These are phyloP conservation scores for Chlamydomonas sp. DNA, from an alignment of 139 green algal species.

Conservation along the genomic window DNA sequence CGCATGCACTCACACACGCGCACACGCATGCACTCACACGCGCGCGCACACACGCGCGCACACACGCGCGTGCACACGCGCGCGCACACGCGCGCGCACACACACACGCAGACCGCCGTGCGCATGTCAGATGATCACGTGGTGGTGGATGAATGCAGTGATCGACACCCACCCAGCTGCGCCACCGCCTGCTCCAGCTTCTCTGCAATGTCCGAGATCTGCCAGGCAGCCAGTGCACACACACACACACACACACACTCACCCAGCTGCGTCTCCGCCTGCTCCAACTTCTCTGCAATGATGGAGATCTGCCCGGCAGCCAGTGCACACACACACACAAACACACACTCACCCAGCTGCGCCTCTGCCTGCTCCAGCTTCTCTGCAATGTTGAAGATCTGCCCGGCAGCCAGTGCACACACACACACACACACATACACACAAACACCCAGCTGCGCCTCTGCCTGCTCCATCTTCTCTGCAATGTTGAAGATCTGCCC, in stretches of 20 bases:
- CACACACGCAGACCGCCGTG: too few relatives aligned
- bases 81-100: too few relatives aligned
- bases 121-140: too few relatives aligned
- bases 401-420: slow-evolving; percentile 60
- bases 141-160: too few relatives aligned
- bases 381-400: slow-evolving; percentile 70
- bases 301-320: slow-evolving; percentile 74
- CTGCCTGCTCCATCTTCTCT: slow-evolving; percentile 29
- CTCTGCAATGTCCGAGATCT: slow-evolving; percentile 70
- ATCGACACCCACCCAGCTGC: slow-evolving; percentile 31
- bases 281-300: slow-evolving; percentile 30
- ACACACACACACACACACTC: neutral
- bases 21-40: too few relatives aligned
- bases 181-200: slow-evolving; percentile 35
- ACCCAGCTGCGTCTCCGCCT: slow-evolving; percentile 45
- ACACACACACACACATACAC: too few relatives aligned
- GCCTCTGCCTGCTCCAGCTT: slow-evolving; percentile 36
- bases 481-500: slow-evolving; percentile 77
- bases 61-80: too few relatives aligned
- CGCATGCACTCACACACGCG: too few relatives aligned
- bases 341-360: slow-evolving; percentile 31
- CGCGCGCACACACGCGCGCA: too few relatives aligned
- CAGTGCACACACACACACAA: too few relatives aligned
- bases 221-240: slow-evolving; percentile 60
- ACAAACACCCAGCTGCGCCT: slow-evolving; percentile 35